Evolutionary conservation across 1,284 basidiomycete genomes (phyloP), one percentile per base, ranked within the genome.

Genomic region (Pyrrhoderma noxium): DNA sequence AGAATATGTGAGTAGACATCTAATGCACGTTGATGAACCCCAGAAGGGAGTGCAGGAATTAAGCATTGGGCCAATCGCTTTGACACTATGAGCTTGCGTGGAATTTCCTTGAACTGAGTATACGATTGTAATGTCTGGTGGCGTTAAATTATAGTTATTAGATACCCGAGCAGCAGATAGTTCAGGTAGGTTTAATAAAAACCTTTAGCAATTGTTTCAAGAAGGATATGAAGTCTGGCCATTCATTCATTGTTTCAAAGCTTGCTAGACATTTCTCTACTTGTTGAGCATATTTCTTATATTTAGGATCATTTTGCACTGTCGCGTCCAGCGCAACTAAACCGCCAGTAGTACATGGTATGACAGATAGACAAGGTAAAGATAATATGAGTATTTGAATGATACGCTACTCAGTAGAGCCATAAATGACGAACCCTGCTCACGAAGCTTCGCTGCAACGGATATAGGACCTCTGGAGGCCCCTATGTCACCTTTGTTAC

Each of bases 191-290:
- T 8, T 47, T 40, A 40, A 22, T 25, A 36, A 74, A 54, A 60
- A 89, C 93, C 79, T 98, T 99, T 59, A 97, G 81, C 53, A 99
- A 70, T 56, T 94, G 86, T 60, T 93, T 94, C 62, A 99, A 71
- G 69, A 99, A 99, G 40, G 95, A 89, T 64, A 98, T 98, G 67
- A 95, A 99, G 72, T 99, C 96, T 53, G 96, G 95, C 96, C 96
- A 99, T 72, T 99, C 96, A 56, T 95, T 91, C 56, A 98, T 92
- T 64, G 82, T 91, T 65, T 98, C 94, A 62, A 99, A 99, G 1
- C 90, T 87, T 58, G 85, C 88, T 23, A 99, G 74, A 57, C 89
- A 91, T 65, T 88, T 87, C 65, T 99, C 96, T 48, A 99, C 88
- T 60, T 91, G 84, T 49, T 85, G 80, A 0, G 85, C 77, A 68